These are phyloP conservation scores for Fraxinus americana DNA, from an alignment of 257 asterid species.

Conservation along the genomic window DNA sequence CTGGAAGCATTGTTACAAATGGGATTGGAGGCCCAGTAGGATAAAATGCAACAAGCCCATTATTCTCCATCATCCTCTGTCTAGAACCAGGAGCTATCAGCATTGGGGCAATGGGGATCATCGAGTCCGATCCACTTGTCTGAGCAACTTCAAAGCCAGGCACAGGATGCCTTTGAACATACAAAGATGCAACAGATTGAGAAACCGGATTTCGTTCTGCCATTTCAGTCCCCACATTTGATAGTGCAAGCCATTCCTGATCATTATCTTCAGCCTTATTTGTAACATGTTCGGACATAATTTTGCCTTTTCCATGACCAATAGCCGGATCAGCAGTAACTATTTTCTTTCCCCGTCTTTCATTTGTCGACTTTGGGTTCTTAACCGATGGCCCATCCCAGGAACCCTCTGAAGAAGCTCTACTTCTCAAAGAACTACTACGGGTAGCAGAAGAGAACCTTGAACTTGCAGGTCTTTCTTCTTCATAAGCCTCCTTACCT, in stretches of 20 bases:
- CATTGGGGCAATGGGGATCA: conserved; percentile 76
- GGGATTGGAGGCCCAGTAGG: conserved; percentile 99
- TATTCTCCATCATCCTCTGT: conserved; percentile 60
- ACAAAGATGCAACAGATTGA: conserved; percentile 55
- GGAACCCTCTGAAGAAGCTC: conserved; percentile 52
- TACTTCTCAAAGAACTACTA: conserved; percentile 46
- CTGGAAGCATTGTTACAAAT: conserved; percentile 90
- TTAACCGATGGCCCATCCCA: conserved; percentile 49
- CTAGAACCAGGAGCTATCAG: conserved; percentile 67
- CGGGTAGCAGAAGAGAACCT: conserved; percentile 50
- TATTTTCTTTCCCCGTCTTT: conserved; percentile 45
- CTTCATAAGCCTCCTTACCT: conserved; percentile 56
- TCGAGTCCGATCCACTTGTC: conserved; percentile 74
- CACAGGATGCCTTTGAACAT: conserved; percentile 52
- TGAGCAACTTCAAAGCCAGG: conserved; percentile 69
- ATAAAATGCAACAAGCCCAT: conserved; percentile 76
- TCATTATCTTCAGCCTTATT: conserved; percentile 61
- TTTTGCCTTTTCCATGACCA: conserved; percentile 63
- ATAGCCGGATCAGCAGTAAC: conserved; percentile 33
- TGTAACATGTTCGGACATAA: conserved; percentile 47
- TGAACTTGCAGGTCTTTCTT: conserved; percentile 51
- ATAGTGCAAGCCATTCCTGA: conserved; percentile 52
- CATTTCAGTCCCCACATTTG: conserved; percentile 47
- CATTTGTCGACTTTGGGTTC: conserved; percentile 40
- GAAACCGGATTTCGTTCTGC: conserved; percentile 54